Evolutionary conservation across 2,329 filamentous ascomycete genomes (phyloP), one percentile per base, ranked within the genome.

Genomic region (Colletotrichum chlorophyti): DNA sequence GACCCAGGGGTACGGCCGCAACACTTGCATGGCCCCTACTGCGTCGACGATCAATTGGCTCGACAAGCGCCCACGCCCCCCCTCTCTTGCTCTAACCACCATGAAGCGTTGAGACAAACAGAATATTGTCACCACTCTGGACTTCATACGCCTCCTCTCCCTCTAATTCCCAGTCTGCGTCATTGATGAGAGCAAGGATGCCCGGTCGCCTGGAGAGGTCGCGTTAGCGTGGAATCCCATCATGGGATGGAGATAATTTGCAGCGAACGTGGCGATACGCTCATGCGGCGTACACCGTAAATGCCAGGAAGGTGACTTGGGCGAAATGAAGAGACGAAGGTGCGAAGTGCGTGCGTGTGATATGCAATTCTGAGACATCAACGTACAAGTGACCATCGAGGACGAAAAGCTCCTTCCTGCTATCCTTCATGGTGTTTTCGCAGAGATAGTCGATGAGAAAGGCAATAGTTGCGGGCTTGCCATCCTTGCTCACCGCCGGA

Each of bases 91-190:
- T 49, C 67, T 84, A 98, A 60, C 95, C 95, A 57, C 95, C 95
- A 73, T 99, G 95, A 61, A 99, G 80, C 15, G 95, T 99, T 61
- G 93, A 97, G 62, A 99, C 93, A 76, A 99, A 99, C 64, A 98
- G 81, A 66, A 99, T 91, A 70, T 91, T 94, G 77, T 99, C 95
- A 58, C 87, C 84, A 61, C 80, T 75, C 75, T 94, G 87, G 57
- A 99, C 77, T 74, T 93, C 88, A 71, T 98, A 98, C 64, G 87
- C 83, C 70, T 95, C 93, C 75, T 98, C 94, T 15, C 93, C 95
- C 75, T 98, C 95, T 11, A 99, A 84, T 74, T 98, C 95, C 95
- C 95, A 99, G 73, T 99, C 95, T 23, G 93, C 91, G 67, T 99
- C 95, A 71, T 99, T 99, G 74, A 99, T 96, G 55, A 99, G 82